phyloP scores from a whole-genome alignment of 108 stramenopile species.

The Cyclostephanos invisitatus region DNA sequence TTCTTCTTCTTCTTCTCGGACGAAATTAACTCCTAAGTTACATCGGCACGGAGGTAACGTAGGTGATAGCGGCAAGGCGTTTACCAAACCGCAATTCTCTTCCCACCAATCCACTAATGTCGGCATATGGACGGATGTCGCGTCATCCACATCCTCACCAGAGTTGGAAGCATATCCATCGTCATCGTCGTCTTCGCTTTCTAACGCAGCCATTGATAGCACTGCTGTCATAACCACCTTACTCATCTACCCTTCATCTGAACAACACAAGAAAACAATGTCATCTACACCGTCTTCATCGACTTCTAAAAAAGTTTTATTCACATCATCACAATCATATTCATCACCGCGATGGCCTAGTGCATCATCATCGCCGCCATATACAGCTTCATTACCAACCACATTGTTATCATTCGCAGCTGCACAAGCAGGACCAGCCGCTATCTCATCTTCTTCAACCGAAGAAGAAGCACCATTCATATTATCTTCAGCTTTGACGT shows the following conservation, averaged over 20 bases:
- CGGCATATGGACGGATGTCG: background rate
- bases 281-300: background rate
- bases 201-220: background rate
- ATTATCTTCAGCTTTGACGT: conserved; percentile 1
- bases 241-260: background rate
- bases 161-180: background rate
- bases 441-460: background rate
- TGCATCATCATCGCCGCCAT: conserved; percentile 1
- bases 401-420: background rate
- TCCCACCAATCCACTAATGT: background rate
- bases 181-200: background rate
- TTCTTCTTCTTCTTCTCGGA: background rate
- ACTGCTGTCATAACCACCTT: background rate
- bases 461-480: background rate
- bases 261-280: background rate
- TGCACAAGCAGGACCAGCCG: background rate
- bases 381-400: background rate
- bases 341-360: background rate
- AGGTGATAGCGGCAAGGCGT: background rate
- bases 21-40: conserved; percentile 2
- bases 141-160: background rate
- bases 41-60: background rate
- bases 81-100: background rate
- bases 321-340: background rate
- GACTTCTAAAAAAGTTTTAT: background rate